Base-by-base conservation (phyloP, 1,284 basidiomycete species). In the Kwoniella shivajii region DNA sequence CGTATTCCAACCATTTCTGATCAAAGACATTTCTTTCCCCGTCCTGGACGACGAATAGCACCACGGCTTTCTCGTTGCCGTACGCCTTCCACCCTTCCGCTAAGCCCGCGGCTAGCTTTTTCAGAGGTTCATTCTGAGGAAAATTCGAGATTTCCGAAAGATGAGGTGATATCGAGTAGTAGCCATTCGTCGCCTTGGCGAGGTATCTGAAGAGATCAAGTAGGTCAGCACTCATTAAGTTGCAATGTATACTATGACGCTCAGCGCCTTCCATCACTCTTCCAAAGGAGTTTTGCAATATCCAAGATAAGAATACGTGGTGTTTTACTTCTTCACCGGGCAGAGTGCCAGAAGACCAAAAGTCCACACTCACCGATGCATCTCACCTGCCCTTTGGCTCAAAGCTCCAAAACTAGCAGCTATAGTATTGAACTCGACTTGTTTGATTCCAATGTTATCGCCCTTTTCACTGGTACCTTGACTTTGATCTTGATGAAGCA, bases 401-500 rank as follows among this genome's bases (percentile, higher is more conserved):
- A 98, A 80, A 0, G 86, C 76, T 1, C 93, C 95, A 72, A 98
- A 97, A 1, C 91, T 92, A 0, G 88, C 86, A 0, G 93, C 92
- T 64, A 98, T 95, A 5, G 95, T 98, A 75, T 99, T 99, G 79
- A 98, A 96, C 76, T 99, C 96, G 50, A 99, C 95, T 79, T 99
- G 95, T 75, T 93, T 96, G 58, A 99, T 79, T 27, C 81, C 79
- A 10, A 85, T 65, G 0, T 77, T 63, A 22, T 56, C 56, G 9
- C 64, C 61, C 6, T 56, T 56, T 22, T 9, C 33, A 34, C 6
- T 57, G 51, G n/a, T n/a, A n/a, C n/a, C n/a, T n/a, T n/a, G n/a
- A n/a, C n/a, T n/a, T 2, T 65, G 38, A 4, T 52, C 38, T 6
- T 80, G 77, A 70, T 99, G 91, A n/a, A 98, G 79, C 38, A 99